These are phyloP conservation scores for Austroboletus niveus DNA, from an alignment of 1,284 basidiomycete species.

Conservation along the genomic window DNA sequence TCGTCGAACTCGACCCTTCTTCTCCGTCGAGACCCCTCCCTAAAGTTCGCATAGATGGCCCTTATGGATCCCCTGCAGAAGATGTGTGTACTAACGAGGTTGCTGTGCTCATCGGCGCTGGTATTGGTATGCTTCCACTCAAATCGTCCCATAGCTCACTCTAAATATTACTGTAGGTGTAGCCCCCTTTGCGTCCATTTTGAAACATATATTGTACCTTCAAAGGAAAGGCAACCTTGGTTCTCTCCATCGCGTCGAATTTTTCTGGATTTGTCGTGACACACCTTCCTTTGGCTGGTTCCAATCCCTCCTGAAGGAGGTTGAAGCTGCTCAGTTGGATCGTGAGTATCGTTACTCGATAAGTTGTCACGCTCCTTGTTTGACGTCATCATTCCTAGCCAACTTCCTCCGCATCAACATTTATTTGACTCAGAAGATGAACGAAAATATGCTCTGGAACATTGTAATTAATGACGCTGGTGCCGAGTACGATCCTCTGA, in stretches of 20 bases:
- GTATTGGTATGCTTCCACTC: constrained; percentile 67
- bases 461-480: constrained; percentile 85
- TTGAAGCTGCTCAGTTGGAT: constrained; percentile 82
- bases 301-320: constrained; percentile 79
- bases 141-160: background rate
- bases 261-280: constrained; percentile 90
- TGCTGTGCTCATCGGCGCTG: constrained; percentile 83
- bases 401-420: constrained; percentile 89
- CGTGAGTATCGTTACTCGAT: constrained; percentile 48
- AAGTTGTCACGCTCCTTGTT: background rate
- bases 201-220: constrained; percentile 92
- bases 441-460: constrained; percentile 85
- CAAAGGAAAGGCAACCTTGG: constrained; percentile 76
- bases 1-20: constrained; percentile 68
- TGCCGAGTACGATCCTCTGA: constrained; percentile 80
- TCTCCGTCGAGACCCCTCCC: constrained; percentile 56
- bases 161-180: constrained; percentile 47
- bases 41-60: constrained; percentile 78
- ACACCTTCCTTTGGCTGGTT: constrained; percentile 93
- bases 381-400: constrained; percentile 43
- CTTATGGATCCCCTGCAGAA: constrained; percentile 86
- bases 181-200: constrained; percentile 87
- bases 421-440: constrained; percentile 85
- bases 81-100: constrained; percentile 87
- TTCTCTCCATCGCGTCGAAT: constrained; percentile 80